phyloP scores from a whole-genome alignment of 2,329 filamentous ascomycete species.

The Beauveria medogensis region DNA sequence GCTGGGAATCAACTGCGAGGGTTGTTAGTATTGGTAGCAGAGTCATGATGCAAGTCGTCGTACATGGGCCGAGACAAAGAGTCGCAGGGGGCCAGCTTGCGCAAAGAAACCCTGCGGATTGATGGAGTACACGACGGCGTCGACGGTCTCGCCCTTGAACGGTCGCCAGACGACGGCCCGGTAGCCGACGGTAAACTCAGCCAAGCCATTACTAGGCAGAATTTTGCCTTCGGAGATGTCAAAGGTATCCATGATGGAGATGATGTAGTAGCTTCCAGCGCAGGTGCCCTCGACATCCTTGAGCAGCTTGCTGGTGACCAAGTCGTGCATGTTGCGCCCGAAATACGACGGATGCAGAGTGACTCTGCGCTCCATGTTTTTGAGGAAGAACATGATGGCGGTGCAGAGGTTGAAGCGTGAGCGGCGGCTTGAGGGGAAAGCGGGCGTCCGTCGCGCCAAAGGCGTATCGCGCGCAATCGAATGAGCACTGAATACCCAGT shows the following conservation, averaged over 20 bases:
- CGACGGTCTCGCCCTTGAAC: slow-evolving; percentile 96
- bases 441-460: background rate
- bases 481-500: background rate
- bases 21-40: background rate
- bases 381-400: slow-evolving; percentile 86
- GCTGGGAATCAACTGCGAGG: slow-evolving; percentile 69
- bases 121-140: slow-evolving; percentile 86
- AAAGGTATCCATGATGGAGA: slow-evolving; percentile 94
- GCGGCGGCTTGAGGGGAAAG: background rate
- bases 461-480: background rate
- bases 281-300: slow-evolving; percentile 93
- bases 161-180: slow-evolving; percentile 95
- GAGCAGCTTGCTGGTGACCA: slow-evolving; percentile 81
- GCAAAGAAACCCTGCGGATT: slow-evolving; percentile 90
- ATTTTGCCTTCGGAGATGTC: slow-evolving; percentile 92
- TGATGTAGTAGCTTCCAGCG: slow-evolving; percentile 93
- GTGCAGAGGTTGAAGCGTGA: background rate
- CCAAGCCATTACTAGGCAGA: slow-evolving; percentile 80
- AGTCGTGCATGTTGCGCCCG: slow-evolving; percentile 83
- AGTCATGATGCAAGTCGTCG: slow-evolving; percentile 19
- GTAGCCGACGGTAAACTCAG: slow-evolving; percentile 91
- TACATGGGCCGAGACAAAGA: slow-evolving; percentile 80
- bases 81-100: slow-evolving; percentile 66
- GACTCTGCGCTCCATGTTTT: slow-evolving; percentile 91
- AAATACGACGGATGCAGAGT: slow-evolving; percentile 97